Evolutionary conservation across 164 flowering plant species (phyloP), one percentile per base, ranked within the genome.

Genomic region (Vitis rupestris): DNA sequence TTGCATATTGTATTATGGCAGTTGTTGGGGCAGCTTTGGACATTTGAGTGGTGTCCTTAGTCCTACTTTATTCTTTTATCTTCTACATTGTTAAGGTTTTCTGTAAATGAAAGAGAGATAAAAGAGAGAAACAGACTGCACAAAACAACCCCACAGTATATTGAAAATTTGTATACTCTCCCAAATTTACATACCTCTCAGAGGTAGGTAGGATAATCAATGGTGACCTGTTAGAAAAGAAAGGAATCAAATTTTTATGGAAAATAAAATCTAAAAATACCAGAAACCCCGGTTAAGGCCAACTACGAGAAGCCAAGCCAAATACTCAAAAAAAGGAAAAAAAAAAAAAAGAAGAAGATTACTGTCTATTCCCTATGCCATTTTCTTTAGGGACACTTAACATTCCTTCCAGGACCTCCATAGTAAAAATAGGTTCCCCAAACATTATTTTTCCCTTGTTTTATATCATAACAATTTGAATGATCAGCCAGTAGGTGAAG

Each of bases 341-440:
- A 2, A 31, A 63, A 70, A 54, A 55, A 56, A 57, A 17, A 59
- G 47, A 64, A 70, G 50, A 10, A 55, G 15, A 49, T 50, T 15
- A 3, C 58, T 16, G 64, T 58, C 68, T 65, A 66, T 72, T 37
- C 44, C 52, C 72, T 29, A 59, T 61, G 30, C 30, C 17, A 12
- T 27, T 44, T 61, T 52, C 14, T 60, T 82, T 81, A 91, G 51
- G 90, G 91, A 81, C 98, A 93, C 75, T 81, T 88, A 6, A 78
- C 71, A 74, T 84, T 93, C 59, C 86, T 85, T 51, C 98, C 98
- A 63, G 98, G 98, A 47, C 98, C 98, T 61, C 98, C 98, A 85
- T 91, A 93, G 67, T 93, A 93, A 71, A 93, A 87, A 67, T 85
- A 93, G 75, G 79, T 82, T 4, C 97, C 98, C 98, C 98, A 93